Evolutionary conservation across 768 basidiomycete species (phyloP).

Genomic region (Termitomyces sp.): DNA sequence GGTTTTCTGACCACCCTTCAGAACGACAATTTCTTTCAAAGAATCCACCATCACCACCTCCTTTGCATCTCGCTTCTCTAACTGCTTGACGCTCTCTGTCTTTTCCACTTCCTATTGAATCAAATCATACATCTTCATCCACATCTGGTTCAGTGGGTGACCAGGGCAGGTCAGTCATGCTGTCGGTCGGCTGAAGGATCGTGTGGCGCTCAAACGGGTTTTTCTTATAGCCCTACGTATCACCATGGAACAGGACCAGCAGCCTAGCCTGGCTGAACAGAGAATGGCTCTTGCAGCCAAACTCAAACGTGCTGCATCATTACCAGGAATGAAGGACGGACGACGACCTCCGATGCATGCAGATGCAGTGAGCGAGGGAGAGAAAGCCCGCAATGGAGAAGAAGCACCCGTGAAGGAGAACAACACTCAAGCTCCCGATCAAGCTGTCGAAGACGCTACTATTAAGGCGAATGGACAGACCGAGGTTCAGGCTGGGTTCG

Average conservation of each 20-base stretch:
- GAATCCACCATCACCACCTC: slow-evolving; percentile 6
- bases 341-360: slow-evolving; percentile 83
- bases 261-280: slow-evolving; percentile 60
- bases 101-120: neutral
- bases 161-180: slow-evolving; percentile 12
- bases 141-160: slow-evolving; percentile 6
- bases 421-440: slow-evolving; percentile 15
- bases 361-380: slow-evolving; percentile 81
- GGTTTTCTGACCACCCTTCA: slow-evolving; percentile 10
- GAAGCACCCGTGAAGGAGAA: slow-evolving; percentile 27
- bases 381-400: slow-evolving; percentile 47
- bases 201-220: slow-evolving; percentile 9
- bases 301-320: slow-evolving; percentile 86
- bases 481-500: slow-evolving; percentile 3
- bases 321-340: slow-evolving; percentile 90
- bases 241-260: slow-evolving; percentile 45
- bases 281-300: slow-evolving; percentile 86
- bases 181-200: slow-evolving; percentile 2
- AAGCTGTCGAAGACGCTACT: neutral
- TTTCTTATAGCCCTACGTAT: slow-evolving; percentile 3
- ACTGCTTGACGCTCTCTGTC: neutral
- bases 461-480: neutral
- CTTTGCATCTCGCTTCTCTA: neutral
- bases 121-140: neutral
- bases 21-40: slow-evolving; percentile 8